A percentile compares a stretch with the other conserved stretches of the same genome.
phyloP scores from a whole-genome alignment of 2,329 filamentous ascomycete species.

The Fusarium paranaense region DNA sequence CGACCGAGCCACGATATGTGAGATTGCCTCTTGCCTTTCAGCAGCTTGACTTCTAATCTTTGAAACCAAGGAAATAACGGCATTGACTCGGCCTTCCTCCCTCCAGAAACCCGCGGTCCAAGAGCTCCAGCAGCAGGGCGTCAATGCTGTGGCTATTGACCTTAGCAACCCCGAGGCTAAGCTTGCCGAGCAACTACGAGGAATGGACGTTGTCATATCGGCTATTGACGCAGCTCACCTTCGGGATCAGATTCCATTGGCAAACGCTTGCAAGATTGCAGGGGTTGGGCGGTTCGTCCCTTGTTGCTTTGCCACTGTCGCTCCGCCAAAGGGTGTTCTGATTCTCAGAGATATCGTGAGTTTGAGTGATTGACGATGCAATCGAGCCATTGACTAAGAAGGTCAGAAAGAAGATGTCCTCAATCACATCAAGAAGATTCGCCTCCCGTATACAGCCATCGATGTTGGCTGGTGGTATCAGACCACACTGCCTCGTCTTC shows the following conservation, averaged over 20 bases:
- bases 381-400: not conserved
- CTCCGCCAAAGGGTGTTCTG: slow-evolving; percentile 52
- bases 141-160: slow-evolving; percentile 57
- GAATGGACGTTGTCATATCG: slow-evolving; percentile 58
- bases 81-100: slow-evolving; percentile 59
- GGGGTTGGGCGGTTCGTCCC: slow-evolving; percentile 65
- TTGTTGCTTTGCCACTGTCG: slow-evolving; percentile 60
- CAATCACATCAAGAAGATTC: slow-evolving; percentile 59
- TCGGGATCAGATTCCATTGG: slow-evolving; percentile 58
- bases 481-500: slow-evolving; percentile 46
- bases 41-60: too few relatives aligned
- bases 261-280: slow-evolving; percentile 60
- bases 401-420: slow-evolving; percentile 61
- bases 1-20: slow-evolving; percentile 43
- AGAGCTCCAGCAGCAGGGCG: slow-evolving; percentile 54
- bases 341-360: slow-evolving; percentile 11
- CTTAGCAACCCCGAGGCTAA: slow-evolving; percentile 54
- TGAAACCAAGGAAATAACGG: slow-evolving; percentile 55
- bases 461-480: slow-evolving; percentile 72
- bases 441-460: slow-evolving; percentile 66
- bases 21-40: too few relatives aligned
- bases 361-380: fast-evolving
- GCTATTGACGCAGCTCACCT: slow-evolving; percentile 49
- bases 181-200: slow-evolving; percentile 55
- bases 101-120: slow-evolving; percentile 58